Base-by-base conservation (phyloP, 2,329 filamentous ascomycete genomes). In the Alternaria sp. region DNA sequence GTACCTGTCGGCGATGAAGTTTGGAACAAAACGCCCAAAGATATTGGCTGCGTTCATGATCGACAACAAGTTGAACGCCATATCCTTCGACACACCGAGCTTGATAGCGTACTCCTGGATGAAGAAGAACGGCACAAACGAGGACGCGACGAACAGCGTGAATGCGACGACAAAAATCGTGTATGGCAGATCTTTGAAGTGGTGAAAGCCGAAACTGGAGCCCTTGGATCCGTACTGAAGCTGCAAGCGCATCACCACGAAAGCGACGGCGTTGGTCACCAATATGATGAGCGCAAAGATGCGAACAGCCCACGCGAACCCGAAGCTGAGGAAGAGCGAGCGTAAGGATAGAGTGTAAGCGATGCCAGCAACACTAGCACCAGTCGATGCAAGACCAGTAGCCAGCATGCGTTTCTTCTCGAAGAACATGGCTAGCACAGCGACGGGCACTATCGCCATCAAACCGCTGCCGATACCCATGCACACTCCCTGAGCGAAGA, bases 31-130 rank as follows among this genome's bases (percentile, higher is more conserved):
- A 8, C 81, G 78, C 9, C 82, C 82, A 73, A 83, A 80, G 8
- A 77, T 71, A 54, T 72, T 77, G 6, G 87, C 86, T 0, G 84
- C 87, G 69, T 91, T 91, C 63, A 91, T 81, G 63, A 91, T 88
- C 3, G 89, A 84, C 6, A 91, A 79, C n/a, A 91, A 80, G 69
- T 90, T 91, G 68, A 87, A 89, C 0, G 87, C 86, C 3, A 90
- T 78, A 0, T 83, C 81, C 4, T 81, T 70, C 54, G 55, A 50
- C 13, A 69, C 57, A 12, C 69, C 67, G 17, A 72, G 50, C n/a
- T 50, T 40, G 9, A 72, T 58, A 17, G 66, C 69, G 57, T 70
- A 72, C 26, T 69, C 65, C 32, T 69, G 66, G 19, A 72, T 66
- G 58, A 70, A 74, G 63, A 71, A 74, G 57, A 67, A 71, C 0